Conservation (phyloP, 768 basidiomycete genomes). For the Russula compacta region DNA sequence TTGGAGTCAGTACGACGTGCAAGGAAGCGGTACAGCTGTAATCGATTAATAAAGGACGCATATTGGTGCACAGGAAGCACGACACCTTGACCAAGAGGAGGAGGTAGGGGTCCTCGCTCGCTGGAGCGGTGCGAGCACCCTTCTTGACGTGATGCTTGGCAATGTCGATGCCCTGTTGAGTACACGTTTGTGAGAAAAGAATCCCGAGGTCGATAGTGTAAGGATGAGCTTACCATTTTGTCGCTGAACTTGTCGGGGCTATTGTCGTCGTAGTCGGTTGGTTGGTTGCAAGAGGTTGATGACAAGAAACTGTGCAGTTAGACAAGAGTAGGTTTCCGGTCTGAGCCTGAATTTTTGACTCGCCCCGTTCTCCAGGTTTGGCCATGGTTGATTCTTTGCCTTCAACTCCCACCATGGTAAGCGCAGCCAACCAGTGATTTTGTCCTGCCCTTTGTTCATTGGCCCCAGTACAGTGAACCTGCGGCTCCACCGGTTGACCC, state of each 20-base stretch:
- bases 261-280: conserved; percentile 28
- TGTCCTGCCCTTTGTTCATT: conserved; percentile 3
- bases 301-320: conserved; percentile 57
- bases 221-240: conserved; percentile 74
- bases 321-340: conserved; percentile 30
- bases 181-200: conserved; percentile 1
- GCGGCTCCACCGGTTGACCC: conserved; percentile 57
- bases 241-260: conserved; percentile 31
- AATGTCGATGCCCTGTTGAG: conserved; percentile 85
- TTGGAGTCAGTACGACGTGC: conserved; percentile 91
- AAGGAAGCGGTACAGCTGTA: conserved; percentile 95
- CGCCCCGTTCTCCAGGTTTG: conserved; percentile 22
- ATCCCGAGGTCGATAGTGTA: conserved; percentile 20
- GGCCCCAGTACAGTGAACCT: conserved; percentile 55
- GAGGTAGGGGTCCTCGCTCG: conserved; percentile 99
- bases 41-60: conserved; percentile 9
- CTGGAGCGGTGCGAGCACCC: conserved; percentile 86
- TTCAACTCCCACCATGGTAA: conserved; percentile 57
- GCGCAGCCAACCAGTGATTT: conserved; percentile 26
- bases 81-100: conserved; percentile 94
- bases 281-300: conserved; percentile 38
- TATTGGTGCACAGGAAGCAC: conserved; percentile 13
- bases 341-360: conserved; percentile 22
- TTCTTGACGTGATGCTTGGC: conserved; percentile 98
- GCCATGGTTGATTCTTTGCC: conserved; percentile 23